Base-by-base conservation (phyloP, 2,329 filamentous ascomycete genomes). In the Fusarium armeniacum region DNA sequence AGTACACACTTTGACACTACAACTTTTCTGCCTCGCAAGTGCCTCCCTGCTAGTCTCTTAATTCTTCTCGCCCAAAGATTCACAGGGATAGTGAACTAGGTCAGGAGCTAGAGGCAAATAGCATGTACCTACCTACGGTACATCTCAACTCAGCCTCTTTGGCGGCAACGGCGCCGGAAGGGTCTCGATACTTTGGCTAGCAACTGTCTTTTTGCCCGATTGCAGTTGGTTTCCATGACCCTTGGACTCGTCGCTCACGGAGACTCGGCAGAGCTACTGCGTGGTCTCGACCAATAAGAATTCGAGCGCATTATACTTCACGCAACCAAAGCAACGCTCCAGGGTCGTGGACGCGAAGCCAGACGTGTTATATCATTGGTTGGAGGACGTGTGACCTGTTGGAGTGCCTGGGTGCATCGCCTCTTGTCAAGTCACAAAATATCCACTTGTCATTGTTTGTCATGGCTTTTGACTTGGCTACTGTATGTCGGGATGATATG, bases 251-350 rank as follows among this genome's bases (percentile, higher is more conserved):
- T 67, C 44, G 18, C 24, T 22, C 32, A 59, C 54, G 60, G 65
- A 47, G 41, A 32, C 11, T 60, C 64, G 65, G 65, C 65, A 65
- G 43, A 71, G 64, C 67, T 70, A 46, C 43, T 51, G 24, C n/a
- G 32, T 35, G 32, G 24, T n/a, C 35, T 45, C 54, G 20, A 5
- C 67, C 63, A 70, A 70, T 69, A 52, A 70, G 13, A 6, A 9
- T 12, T 18, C 28, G 24, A 43, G 46, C 58, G 62, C 67, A 33
- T 56, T 51, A n/a, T 44, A 49, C 32, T 44, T 24, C 22, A 26
- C 41, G 12, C n/a, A 40, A 11, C 9, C 28, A 40, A 49, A 36
- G 15, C 41, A 32, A 22, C 40, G 32, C 46, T 57, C 46, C 33
- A 56, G 44, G 28, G 15, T 43, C 28, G 41, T 11, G 58, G 26